Evolutionary conservation across 495 filamentous ascomycete genomes (phyloP), one percentile per base, ranked within the genome.

Genomic region (Arthonia radiata): DNA sequence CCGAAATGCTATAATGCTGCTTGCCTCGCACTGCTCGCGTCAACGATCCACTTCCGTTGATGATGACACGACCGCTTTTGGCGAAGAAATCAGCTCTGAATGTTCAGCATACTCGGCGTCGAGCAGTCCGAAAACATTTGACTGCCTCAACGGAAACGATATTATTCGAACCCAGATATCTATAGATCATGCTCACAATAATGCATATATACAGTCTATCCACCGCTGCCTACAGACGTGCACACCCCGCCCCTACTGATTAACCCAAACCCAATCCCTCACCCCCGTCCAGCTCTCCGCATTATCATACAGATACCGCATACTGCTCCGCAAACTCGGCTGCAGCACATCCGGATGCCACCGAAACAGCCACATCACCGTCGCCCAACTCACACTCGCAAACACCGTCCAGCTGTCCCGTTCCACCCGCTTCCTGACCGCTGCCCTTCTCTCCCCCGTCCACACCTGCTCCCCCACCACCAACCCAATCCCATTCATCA

Each of bases 321-420:
- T 99, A 53, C 83, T 93, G 50, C 72, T 82, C 47, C 80, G 62
- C 53, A 99, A 51, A 48, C 81, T 91, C 25, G 66, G 61, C 52
- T 89, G 83, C 40, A 99, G 55, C 15, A 69, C 77, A 33, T 86
- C 77, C 6, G 82, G 76, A 52, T 93, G 65, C 68, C 73, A 80
- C 32, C 73, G 61, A 57, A 91, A 99, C 21, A 94, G 48, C 49
- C 81, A 86, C 86, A 99, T 99, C 29, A 99, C 83, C 23, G 59
- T 43, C 0, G 70, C 86, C 86, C 86, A 99, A 38, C 69, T 82
- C 29, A 78, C 25, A 32, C 65, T 69, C 22, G 86, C 86, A 54
- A 94, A 99, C 0, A 73, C 64, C 3, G 81, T 76, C 81, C 82
- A 94, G 31, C 75, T 74, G 38, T 77, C 65, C 34, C 64, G 42